Evolutionary conservation across 805 yeast genomes (phyloP).

Genomic region (Hanseniaspora lindneri): DNA sequence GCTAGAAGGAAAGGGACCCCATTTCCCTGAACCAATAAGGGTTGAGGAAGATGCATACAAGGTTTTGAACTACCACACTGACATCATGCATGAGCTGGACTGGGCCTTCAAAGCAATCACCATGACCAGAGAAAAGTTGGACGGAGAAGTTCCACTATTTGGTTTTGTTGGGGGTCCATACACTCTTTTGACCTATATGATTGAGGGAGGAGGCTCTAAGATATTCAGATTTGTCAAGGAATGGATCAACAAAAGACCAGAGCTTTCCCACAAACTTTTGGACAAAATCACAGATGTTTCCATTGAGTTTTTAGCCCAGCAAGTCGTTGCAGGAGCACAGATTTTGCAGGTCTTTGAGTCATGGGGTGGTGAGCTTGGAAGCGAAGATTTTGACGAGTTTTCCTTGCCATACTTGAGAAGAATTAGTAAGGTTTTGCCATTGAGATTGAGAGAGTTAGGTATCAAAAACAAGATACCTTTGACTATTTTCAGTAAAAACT

Average conservation of each 20-base stretch:
- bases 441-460: slow-evolving; percentile 60
- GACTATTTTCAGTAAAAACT: slow-evolving; percentile 87
- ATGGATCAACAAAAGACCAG: slow-evolving; percentile 77
- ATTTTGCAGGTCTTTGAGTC: slow-evolving; percentile 94
- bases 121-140: slow-evolving; percentile 69
- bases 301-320: slow-evolving; percentile 82
- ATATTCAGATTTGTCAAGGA: slow-evolving; percentile 82
- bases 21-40: slow-evolving; percentile 79
- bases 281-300: slow-evolving; percentile 78
- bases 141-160: slow-evolving; percentile 84
- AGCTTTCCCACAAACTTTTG: slow-evolving; percentile 56
- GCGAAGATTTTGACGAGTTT: slow-evolving; percentile 75
- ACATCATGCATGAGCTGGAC: slow-evolving; percentile 62
- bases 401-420: slow-evolving; percentile 78
- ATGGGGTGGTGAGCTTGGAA: slow-evolving; percentile 96
- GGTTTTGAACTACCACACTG: slow-evolving; percentile 47
- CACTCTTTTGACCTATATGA: slow-evolving; percentile 93
- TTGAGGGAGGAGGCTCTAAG: slow-evolving; percentile 93
- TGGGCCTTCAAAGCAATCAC: slow-evolving; percentile 96
- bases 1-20: slow-evolving; percentile 91
- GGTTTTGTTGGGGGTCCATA: slow-evolving; percentile 98
- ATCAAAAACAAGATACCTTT: slow-evolving; percentile 63
- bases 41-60: slow-evolving; percentile 52
- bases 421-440: slow-evolving; percentile 57
- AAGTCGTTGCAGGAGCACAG: slow-evolving; percentile 96